Base-by-base conservation (phyloP, 148 eudicot species). In the Arctostaphylos glauca region DNA sequence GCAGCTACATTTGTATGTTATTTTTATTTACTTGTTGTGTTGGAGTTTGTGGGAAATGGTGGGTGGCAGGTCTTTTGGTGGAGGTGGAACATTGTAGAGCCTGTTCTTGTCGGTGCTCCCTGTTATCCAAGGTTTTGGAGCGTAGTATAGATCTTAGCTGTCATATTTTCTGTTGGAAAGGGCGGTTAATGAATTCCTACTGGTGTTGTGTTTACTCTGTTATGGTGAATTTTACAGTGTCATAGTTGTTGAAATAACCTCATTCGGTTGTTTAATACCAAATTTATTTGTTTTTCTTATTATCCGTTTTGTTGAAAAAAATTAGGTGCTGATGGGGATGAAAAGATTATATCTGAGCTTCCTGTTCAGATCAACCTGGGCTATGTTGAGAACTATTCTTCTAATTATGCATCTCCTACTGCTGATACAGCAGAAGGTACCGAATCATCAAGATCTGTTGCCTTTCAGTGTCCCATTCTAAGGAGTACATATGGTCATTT, bases 401-500 rank as follows among this genome's bases (percentile, higher is more conserved):
- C 87, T 80, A 76, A 70, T 82, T 66, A 70, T 72, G 85, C 83
- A 53, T 83, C 83, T 77, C 80, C 80, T 41, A 71, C 78, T 77
- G 89, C 80, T 82, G 83, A 83, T 85, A 50, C 62, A 47, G 10
- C 83, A 59, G 87, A 48, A 67, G 85, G 62, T 74, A 31, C 43
- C 60, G 81, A 83, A 66, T 76, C 86, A 43, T 75, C 80, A 54
- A 83, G 18, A 48, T 83, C 86, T 23, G n/a, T 68, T 58, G 31
- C 70, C 56, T 70, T 74, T 3, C 82, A 84, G 52, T 71, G 83
- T 56, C 84, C 90, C 62, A 70, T 82, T 53, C 70, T 88, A 62
- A 88, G 83, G 88, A 90, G 93, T 87, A 86, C 87, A 60, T 78
- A 86, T 58, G 75, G 58, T 60, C 84, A 88, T 73, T 75, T 88